These are phyloP conservation scores for Penicillium oxalicum DNA, from an alignment of 2,329 filamentous ascomycete genomes.

Conservation along the genomic window DNA sequence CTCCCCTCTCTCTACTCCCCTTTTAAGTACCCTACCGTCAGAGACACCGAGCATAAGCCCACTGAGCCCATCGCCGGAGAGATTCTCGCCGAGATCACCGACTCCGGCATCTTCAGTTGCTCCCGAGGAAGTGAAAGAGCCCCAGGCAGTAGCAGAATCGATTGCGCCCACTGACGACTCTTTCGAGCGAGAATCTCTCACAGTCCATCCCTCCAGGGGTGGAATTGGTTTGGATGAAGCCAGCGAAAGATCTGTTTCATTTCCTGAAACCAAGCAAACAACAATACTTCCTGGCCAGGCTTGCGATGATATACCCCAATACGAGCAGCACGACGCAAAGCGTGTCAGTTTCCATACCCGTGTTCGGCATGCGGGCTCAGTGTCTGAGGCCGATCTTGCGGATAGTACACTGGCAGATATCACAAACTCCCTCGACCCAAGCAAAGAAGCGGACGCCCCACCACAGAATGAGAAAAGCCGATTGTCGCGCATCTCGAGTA, in stretches of 20 bases:
- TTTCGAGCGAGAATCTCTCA: slow-evolving; percentile 5
- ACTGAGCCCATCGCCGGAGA: slow-evolving; percentile 4
- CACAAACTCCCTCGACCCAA: neutral
- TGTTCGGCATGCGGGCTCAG: slow-evolving; percentile 6
- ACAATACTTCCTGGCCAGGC: too few species aligned
- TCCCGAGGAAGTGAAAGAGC: neutral
- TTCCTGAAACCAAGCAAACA: neutral
- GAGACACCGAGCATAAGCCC: slow-evolving; percentile 21
- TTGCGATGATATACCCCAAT: neutral
- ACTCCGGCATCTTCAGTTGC: neutral
- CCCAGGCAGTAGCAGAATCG: neutral
- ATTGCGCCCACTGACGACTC: neutral
- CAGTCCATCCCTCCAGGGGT: slow-evolving; percentile 6
- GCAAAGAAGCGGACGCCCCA: slow-evolving; percentile 1
- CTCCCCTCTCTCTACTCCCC: slow-evolving; percentile 44
- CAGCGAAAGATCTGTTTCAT: slow-evolving; percentile 4
- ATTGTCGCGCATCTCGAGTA: slow-evolving; percentile 12
- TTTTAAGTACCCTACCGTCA: slow-evolving; percentile 17
- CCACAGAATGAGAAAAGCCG: slow-evolving; percentile 7
- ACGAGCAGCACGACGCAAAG: slow-evolving; percentile 6
- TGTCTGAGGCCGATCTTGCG: slow-evolving; percentile 2
- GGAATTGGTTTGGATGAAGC: slow-evolving; percentile 3
- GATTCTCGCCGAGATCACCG: neutral
- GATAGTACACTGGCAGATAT: slow-evolving; percentile 1
- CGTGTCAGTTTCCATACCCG: slow-evolving; percentile 15